These are phyloP conservation scores for Lactarius trivialis DNA, from an alignment of 768 basidiomycete genomes.

Conservation along the genomic window DNA sequence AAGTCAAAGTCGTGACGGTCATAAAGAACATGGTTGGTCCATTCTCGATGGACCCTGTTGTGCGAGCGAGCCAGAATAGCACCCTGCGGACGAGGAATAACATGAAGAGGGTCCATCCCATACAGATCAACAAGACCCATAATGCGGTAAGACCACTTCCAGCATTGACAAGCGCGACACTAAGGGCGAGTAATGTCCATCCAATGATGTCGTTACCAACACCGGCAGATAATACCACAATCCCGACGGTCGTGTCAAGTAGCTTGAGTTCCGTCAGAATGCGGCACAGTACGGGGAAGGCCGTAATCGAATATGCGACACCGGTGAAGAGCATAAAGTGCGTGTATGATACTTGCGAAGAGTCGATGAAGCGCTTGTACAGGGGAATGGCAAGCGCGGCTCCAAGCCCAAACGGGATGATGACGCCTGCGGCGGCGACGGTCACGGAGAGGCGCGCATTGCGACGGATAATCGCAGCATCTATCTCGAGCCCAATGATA, in stretches of 20 bases:
- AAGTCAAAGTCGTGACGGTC: conserved; percentile 70
- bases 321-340: conserved; percentile 94
- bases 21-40: conserved; percentile 87
- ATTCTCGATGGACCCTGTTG: conserved; percentile 73
- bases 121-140: conserved; percentile 72
- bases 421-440: conserved; percentile 78
- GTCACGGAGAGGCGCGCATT: conserved; percentile 61
- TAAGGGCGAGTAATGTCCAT: conserved; percentile 85
- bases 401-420: conserved; percentile 83
- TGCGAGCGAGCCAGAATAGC: conserved; percentile 65
- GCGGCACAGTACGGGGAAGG: conserved; percentile 80
- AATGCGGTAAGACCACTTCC: conserved; percentile 76
- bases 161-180: conserved; percentile 88
- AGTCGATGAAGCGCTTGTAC: conserved; percentile 69
- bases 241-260: conserved; percentile 85
- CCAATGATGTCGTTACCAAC: conserved; percentile 75
- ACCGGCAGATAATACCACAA: conserved; percentile 88
- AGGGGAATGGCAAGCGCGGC: conserved; percentile 61
- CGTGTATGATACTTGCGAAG: conserved; percentile 55
- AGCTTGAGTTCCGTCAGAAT: conserved; percentile 89
- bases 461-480: conserved; percentile 66
- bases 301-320: conserved; percentile 85
- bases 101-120: conserved; percentile 77
- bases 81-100: conserved; percentile 56
- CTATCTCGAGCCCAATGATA: conserved; percentile 90